phyloP scores from a whole-genome alignment of 2,329 filamentous ascomycete species.

The Cryphonectria carpinicola region DNA sequence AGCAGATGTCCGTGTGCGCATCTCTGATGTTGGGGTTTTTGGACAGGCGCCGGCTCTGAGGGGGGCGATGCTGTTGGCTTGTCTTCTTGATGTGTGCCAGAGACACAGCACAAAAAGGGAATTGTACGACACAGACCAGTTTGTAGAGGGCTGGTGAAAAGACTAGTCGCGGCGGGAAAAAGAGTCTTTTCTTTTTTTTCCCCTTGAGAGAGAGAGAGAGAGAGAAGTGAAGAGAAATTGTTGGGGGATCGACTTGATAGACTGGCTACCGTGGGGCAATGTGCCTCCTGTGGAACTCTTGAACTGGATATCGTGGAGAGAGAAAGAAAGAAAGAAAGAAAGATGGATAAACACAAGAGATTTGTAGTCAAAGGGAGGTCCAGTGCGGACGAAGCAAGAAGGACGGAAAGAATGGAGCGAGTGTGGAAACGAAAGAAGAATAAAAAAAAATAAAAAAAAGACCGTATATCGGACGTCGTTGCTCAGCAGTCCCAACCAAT shows the following conservation, averaged over 20 bases:
- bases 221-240: too few relatives aligned
- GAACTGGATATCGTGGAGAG: neutral
- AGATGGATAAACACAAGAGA: conserved; percentile 6
- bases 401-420: conserved; percentile 19
- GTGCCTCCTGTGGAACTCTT: neutral
- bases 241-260: conserved; percentile 1
- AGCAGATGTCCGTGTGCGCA: conserved; percentile 32
- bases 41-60: neutral
- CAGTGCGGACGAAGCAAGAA: conserved; percentile 12
- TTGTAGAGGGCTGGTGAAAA: neutral
- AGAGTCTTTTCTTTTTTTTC: too few relatives aligned
- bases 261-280: conserved; percentile 21
- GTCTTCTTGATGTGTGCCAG: neutral
- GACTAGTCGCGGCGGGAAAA: neutral
- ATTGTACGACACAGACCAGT: neutral
- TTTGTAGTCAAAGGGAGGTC: conserved; percentile 10
- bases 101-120: neutral
- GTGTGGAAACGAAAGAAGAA: conserved; percentile 23
- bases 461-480: conserved; percentile 15
- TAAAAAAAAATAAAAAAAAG: neutral
- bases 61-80: neutral
- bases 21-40: conserved; percentile 12
- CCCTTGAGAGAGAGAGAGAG: too few relatives aligned
- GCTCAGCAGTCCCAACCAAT: conserved; percentile 22
- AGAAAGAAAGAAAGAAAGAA: conserved; percentile 6